Conservation (phyloP, 1,284 basidiomycete genomes). For the Acaromyces ingoldii region DNA sequence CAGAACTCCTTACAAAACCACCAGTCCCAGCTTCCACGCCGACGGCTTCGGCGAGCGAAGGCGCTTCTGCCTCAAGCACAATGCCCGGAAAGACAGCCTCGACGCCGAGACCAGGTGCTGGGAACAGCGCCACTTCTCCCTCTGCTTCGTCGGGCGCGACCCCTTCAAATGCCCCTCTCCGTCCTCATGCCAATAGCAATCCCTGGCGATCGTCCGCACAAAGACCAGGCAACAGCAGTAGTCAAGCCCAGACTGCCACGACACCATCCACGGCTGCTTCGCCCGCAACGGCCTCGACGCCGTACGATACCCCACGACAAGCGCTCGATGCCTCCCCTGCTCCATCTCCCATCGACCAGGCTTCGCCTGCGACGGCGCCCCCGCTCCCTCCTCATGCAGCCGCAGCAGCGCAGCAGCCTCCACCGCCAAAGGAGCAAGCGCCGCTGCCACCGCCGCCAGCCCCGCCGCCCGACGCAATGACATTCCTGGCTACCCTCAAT, state of each 20-base stretch:
- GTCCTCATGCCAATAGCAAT: background rate
- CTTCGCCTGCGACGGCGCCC: background rate
- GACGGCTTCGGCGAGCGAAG: too few relatives aligned
- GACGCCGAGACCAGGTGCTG: conserved; percentile 1
- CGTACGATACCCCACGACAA: background rate
- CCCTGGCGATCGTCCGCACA: background rate
- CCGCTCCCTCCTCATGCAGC: too few relatives aligned
- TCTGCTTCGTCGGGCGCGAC: background rate
- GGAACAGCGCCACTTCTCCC: background rate
- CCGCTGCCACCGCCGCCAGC: conserved; percentile 43
- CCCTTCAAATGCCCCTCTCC: background rate
- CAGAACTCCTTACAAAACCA: background rate
- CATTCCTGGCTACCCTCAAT: conserved; percentile 78
- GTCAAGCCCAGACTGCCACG: conserved; percentile 35
- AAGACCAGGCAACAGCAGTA: background rate
- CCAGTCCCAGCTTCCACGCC: too few relatives aligned
- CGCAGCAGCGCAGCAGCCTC: too few relatives aligned
- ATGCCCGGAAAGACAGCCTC: background rate
- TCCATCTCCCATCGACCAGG: background rate
- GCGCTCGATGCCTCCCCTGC: background rate
- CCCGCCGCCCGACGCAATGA: conserved; percentile 57
- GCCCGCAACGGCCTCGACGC: conserved; percentile 1
- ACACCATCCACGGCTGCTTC: conserved; percentile 33
- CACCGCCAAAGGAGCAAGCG: conserved; percentile 13
- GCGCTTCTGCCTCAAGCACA: too few relatives aligned